Base-by-base conservation (phyloP, 2,329 filamentous ascomycete genomes). In the Epichloe baconii region DNA sequence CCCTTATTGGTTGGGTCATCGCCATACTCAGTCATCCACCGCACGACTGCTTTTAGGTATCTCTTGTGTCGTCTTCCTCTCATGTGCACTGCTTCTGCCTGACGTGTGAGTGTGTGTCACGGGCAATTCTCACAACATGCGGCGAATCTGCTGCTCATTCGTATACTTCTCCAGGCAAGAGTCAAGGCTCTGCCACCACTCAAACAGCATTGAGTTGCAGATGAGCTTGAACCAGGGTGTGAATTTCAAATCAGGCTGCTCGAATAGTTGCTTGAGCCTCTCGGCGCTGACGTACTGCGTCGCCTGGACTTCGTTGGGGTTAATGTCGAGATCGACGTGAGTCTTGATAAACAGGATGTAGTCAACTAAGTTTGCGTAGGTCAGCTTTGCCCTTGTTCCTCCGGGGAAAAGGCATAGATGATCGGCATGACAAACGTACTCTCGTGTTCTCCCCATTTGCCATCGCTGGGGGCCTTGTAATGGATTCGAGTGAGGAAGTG, bases 171-270 rank as follows among this genome's bases (percentile, higher is more conserved):
- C 86, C 59, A 97, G 74, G 10, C 86, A 86, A 23, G 78, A 73
- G 59, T 93, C 84, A 52, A 97, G 78, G 69, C 86, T 82, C 64
- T 83, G 75, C 93, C 93, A 98, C 93, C 93, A 98, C 68, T 96
- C 85, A 62, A 95, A 98, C 42, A 98, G 79, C 87, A 97, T 90
- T 47, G 88, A 89, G 68, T 97, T 79, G 77, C 93, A 98, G 64
- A 98, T 97, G 59, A 98, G 83, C 77, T 95, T 95, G 76, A 98
- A 98, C 93, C 93, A 98, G 1, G 93, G 93, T 0, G 93, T 98
- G 69, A 97, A 97, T 62, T 84, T 86, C 60, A 95, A 76, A 49
- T 71, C 76, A 3, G 85, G 80, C 63, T 96, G 85, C 62, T 83
- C 73, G 68, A 98, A 96, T 77, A 91, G 87, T 59, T 77, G 66